Conservation (phyloP, 768 basidiomycete genomes). For the Mycena haematopus region DNA sequence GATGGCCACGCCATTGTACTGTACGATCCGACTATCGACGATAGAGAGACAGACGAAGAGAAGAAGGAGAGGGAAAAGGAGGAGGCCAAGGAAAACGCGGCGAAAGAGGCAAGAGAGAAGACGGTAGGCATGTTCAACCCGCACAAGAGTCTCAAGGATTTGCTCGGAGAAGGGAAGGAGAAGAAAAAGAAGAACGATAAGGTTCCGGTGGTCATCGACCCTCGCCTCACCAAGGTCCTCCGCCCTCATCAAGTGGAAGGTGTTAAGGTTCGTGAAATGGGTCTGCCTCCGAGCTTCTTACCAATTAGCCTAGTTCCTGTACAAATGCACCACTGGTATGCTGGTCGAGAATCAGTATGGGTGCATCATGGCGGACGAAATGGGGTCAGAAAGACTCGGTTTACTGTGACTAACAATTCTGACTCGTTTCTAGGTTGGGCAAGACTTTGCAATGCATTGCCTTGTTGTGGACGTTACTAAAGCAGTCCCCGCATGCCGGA, state of each 20-base stretch:
- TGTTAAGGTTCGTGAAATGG: conserved; percentile 74
- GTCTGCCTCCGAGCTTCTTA: conserved; percentile 9
- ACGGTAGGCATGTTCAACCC: conserved; percentile 82
- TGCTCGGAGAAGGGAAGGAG: conserved; percentile 75
- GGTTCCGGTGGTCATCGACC: conserved; percentile 97
- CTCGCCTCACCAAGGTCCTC: conserved; percentile 82
- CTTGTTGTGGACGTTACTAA: conserved; percentile 92
- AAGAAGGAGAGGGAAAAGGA: conserved; percentile 74
- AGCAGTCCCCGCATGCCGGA: conserved; percentile 89
- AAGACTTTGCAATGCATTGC: conserved; percentile 98
- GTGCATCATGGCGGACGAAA: conserved; percentile 99
- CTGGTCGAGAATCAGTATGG: conserved; percentile 89
- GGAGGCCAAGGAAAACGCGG: conserved; percentile 68
- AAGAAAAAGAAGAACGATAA: conserved; percentile 73
- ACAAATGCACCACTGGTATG: conserved; percentile 94
- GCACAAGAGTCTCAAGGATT: conserved; percentile 86
- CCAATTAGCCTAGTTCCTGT: conserved; percentile 76
- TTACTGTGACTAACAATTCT: background rate
- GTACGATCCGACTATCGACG: conserved; percentile 96
- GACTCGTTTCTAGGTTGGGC: conserved; percentile 43
- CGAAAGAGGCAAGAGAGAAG: conserved; percentile 71
- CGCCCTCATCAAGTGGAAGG: conserved; percentile 98
- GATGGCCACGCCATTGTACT: conserved; percentile 96
- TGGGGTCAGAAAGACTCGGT: conserved; percentile 75
- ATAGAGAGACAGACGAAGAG: conserved; percentile 89